These are phyloP conservation scores for Shiraia sp. DNA, from an alignment of 2,329 filamentous ascomycete species.

Conservation along the genomic window DNA sequence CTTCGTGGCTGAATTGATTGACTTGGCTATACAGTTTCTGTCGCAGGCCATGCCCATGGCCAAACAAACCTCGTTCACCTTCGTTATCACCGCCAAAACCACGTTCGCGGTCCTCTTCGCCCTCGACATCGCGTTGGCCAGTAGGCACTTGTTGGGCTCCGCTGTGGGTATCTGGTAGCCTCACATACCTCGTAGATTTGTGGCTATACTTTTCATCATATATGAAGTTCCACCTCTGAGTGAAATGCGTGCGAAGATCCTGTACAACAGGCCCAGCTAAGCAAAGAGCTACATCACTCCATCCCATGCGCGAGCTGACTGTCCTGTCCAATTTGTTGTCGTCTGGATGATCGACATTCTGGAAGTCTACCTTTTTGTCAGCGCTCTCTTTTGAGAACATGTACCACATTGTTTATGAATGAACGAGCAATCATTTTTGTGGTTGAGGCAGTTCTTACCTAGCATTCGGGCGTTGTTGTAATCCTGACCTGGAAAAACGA, in stretches of 20 bases:
- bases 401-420: background rate
- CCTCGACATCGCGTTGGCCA: slow-evolving; percentile 39
- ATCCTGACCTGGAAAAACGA: slow-evolving; percentile 86
- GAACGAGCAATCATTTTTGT: background rate
- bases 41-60: slow-evolving; percentile 29
- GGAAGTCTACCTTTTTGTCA: slow-evolving; percentile 59
- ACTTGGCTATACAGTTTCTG: slow-evolving; percentile 29
- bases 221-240: slow-evolving; percentile 90
- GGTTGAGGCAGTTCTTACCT: slow-evolving; percentile 57
- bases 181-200: slow-evolving; percentile 56
- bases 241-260: slow-evolving; percentile 77
- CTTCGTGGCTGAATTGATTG: slow-evolving; percentile 3
- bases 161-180: slow-evolving; percentile 32
- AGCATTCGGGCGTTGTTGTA: slow-evolving; percentile 87
- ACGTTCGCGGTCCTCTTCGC: slow-evolving; percentile 41
- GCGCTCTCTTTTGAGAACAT: background rate
- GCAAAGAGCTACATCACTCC: slow-evolving; percentile 84
- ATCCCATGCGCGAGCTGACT: slow-evolving; percentile 83
- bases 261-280: slow-evolving; percentile 74
- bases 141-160: slow-evolving; percentile 41
- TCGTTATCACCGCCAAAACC: slow-evolving; percentile 37
- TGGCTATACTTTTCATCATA: slow-evolving; percentile 78
- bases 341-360: slow-evolving; percentile 75
- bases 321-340: slow-evolving; percentile 85
- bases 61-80: slow-evolving; percentile 37